Evolutionary conservation across 2,329 filamentous ascomycete genomes (phyloP), one percentile per base, ranked within the genome.

Genomic region (Aspergillus tubingensis): DNA sequence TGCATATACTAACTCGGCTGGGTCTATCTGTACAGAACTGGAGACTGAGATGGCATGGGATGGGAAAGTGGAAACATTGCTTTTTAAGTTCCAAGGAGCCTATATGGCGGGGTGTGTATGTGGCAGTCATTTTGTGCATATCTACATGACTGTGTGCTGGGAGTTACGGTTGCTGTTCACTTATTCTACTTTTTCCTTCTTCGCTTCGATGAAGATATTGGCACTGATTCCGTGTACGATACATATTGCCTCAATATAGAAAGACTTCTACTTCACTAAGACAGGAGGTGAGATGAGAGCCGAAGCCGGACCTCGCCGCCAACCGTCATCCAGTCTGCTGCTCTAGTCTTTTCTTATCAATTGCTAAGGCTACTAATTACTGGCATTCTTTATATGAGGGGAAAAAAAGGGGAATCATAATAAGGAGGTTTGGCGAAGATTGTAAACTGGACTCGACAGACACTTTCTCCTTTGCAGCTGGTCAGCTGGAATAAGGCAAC

Each of bases 1-100:
- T 67, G 61, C 60, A 65, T 67, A 62, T 49, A 58, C 21, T 50
- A 50, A 63, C n/a, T 50, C 8, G 25, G n/a, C 25, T 23, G 8
- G 47, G 57, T 5, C 13, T 6, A 44, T 58, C 44, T 64, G 65
- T 65, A 67, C 44, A 64, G 55, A 60, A 58, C 54, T 43, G 51
- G 58, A 58, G 53, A 21, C 39, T 43, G n/a, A 19, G 39, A 17
- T 52, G 21, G 21, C 17, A 15, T 21, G 15, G 30, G 50, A 52
- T 21, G 10, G n/a, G 27, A 27, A 38, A 19, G 32, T 36, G 32
- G 41, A 32, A 43, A 52, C 30, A 58, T 62, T 49, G 50, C 15
- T 21, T 19, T 21, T 19, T 8, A 7, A 60, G 58, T 44, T 56
- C 51, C 48, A 59, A 43, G 60, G 61, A 60, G 61, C 59, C 54